phyloP scores from a whole-genome alignment of 371 early-diverging fungal species.

The Saksenaea vasiformis region DNA sequence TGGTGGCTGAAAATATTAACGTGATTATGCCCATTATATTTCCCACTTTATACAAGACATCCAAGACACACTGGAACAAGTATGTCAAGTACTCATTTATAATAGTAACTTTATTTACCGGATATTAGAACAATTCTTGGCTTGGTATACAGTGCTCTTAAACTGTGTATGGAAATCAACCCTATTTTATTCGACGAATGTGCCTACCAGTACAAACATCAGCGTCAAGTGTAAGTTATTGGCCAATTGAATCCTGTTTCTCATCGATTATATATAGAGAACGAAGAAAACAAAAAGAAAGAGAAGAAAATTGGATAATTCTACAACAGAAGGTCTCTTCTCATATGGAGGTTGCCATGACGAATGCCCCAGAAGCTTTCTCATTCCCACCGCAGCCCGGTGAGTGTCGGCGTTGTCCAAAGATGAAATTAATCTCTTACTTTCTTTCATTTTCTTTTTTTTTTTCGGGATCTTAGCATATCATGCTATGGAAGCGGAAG shows the following conservation, averaged over 20 bases:
- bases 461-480: neutral
- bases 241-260: neutral
- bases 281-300: slow-evolving; percentile 80
- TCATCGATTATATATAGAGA: slow-evolving; percentile 55
- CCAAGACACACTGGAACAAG: slow-evolving; percentile 97
- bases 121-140: slow-evolving; percentile 83
- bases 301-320: slow-evolving; percentile 84
- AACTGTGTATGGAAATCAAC: slow-evolving; percentile 94
- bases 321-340: slow-evolving; percentile 65
- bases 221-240: slow-evolving; percentile 74
- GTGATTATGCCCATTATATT: slow-evolving; percentile 93
- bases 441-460: neutral
- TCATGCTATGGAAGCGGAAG: slow-evolving; percentile 28
- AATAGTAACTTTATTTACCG: neutral
- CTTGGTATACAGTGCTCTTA: slow-evolving; percentile 91
- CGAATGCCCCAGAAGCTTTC: slow-evolving; percentile 15
- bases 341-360: slow-evolving; percentile 31
- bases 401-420: slow-evolving; percentile 11
- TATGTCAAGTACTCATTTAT: slow-evolving; percentile 37
- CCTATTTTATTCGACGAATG: slow-evolving; percentile 93
- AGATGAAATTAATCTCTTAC: neutral
- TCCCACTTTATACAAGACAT: slow-evolving; percentile 85
- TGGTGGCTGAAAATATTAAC: slow-evolving; percentile 88
- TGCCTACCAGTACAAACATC: slow-evolving; percentile 81
- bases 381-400: slow-evolving; percentile 35